Evolutionary conservation across 495 filamentous ascomycete species (phyloP), one percentile per base, ranked within the genome.

Genomic region (Hypoxylon lenormandii): DNA sequence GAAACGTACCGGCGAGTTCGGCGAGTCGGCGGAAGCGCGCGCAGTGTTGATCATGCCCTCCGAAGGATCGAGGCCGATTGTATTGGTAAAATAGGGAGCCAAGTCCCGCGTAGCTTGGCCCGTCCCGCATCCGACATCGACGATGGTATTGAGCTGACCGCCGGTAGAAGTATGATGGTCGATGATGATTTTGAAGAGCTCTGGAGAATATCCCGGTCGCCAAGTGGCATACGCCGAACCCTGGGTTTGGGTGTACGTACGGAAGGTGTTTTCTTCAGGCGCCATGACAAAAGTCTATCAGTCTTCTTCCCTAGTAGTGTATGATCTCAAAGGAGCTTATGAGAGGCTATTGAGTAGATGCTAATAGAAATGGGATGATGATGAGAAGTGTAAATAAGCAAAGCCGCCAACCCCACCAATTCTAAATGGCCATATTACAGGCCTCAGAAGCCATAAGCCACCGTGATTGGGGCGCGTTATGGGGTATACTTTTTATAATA

Each of bases 111-210:
- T 73, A 0, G 80, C 82, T 36, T 69, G 80, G 12, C 86, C 86
- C 0, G 85, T 84, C 0, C 86, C 86, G 73, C 85, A 86, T 18
- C 87, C 87, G 2, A 86, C 76, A 73, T 89, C 86, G 5, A 88
- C 60, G 0, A 87, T 48, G 1, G 74, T 76, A 10, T 76, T 65
- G 28, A 84, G 67, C 23, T 79, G 38, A 0, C 87, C 86, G 18
- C 81, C 83, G 4, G 80, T 85, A 5, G 79, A 67, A 2, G 61
- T 64, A 66, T 89, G 87, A 51, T 85, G 72, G 49, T 81, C 60
- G 3, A 85, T 46, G 64, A 89, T 75, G n/a, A 68, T 52, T n/a
- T 82, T 53, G 74, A 83, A 85, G 3, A 88, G 45, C 1, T 57
- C 65, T 2, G 77, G 73, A 43, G 78, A 69, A 64, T 85, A 86